phyloP scores from a whole-genome alignment of 164 flowering plant species.

The Umbilicus rupestris region DNA sequence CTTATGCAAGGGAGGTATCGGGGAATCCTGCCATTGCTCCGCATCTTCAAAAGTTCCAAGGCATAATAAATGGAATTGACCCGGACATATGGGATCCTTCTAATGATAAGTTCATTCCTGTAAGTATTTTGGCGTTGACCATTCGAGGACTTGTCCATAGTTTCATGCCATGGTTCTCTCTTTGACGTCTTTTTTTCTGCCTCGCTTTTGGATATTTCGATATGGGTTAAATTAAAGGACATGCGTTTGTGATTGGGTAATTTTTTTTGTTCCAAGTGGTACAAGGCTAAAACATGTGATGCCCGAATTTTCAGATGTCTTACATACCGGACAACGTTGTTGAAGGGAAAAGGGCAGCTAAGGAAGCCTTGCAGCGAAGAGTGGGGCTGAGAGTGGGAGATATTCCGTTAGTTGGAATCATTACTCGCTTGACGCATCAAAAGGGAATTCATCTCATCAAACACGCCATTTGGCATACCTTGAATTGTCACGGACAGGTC shows the following conservation, averaged over 20 bases:
- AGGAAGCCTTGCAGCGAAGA: slow-evolving; percentile 80
- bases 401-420: slow-evolving; percentile 77
- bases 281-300: background rate
- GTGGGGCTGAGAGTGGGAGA: slow-evolving; percentile 61
- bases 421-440: slow-evolving; percentile 89
- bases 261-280: too few species aligned
- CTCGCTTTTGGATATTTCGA: too few species aligned
- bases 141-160: too few species aligned
- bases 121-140: slow-evolving; percentile 20
- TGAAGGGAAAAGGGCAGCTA: slow-evolving; percentile 90
- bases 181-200: too few species aligned
- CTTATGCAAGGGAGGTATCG: slow-evolving; percentile 78
- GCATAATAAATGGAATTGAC: slow-evolving; percentile 94
- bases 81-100: slow-evolving; percentile 97
- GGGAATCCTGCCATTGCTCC: slow-evolving; percentile 72
- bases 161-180: too few species aligned
- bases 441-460: slow-evolving; percentile 97
- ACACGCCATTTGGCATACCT: slow-evolving; percentile 86
- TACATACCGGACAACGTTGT: slow-evolving; percentile 81
- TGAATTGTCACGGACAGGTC: slow-evolving; percentile 89
- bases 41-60: slow-evolving; percentile 81
- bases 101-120: slow-evolving; percentile 81
- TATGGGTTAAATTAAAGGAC: too few species aligned
- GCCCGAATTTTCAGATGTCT: slow-evolving; percentile 34
- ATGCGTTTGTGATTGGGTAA: too few species aligned